Base-by-base conservation (phyloP, 768 basidiomycete genomes). In the Kwoniella bestiolae region DNA sequence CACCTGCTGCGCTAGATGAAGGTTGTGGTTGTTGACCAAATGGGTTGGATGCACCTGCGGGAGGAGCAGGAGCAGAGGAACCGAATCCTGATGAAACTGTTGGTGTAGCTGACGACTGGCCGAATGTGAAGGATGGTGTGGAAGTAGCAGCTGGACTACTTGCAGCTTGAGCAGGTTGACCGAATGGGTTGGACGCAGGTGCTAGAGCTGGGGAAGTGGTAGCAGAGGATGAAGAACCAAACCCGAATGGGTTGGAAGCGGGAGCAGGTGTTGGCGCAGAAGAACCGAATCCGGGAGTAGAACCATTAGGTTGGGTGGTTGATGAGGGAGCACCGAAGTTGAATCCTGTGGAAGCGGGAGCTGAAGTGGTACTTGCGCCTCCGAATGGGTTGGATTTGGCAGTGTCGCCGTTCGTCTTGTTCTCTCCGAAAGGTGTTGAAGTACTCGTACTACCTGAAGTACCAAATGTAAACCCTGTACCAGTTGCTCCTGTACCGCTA, bases 121-220 rank as follows among this genome's bases (percentile, higher is more conserved):
- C 64, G 25, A 65, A 65, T 3, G 56, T 29, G 61, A 63, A 60
- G 1, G 65, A 29, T 5, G 65, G 28, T 14, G 49, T 16, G 28
- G 51, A 35, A 44, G 61, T 31, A 21, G 56, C 21, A 31, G 49
- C 56, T 12, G 63, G 46, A 44, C 49, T 45, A 44, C 49, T 45
- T 5, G 65, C 50, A n/a, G 65, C 14, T 26, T 55, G 52, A 55
- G 65, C 52, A 23, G 56, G 6, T 14, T 59, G 38, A 5, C 66
- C 66, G 31, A 67, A 67, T n/a, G 66, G 66, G 32, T 67, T 67
- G 5, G 66, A 60, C 16, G 66, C 44, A 31, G 65, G 56, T 11
- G 56, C 51, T 35, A 52, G 25, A 47, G 65, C 32, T 29, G 65
- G 57, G 26, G 57, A 52, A 18, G 56, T 45, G 11, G 31, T 38